Evolutionary conservation across 2,329 filamentous ascomycete genomes (phyloP).

Genomic region (Trichoderma koningii): DNA sequence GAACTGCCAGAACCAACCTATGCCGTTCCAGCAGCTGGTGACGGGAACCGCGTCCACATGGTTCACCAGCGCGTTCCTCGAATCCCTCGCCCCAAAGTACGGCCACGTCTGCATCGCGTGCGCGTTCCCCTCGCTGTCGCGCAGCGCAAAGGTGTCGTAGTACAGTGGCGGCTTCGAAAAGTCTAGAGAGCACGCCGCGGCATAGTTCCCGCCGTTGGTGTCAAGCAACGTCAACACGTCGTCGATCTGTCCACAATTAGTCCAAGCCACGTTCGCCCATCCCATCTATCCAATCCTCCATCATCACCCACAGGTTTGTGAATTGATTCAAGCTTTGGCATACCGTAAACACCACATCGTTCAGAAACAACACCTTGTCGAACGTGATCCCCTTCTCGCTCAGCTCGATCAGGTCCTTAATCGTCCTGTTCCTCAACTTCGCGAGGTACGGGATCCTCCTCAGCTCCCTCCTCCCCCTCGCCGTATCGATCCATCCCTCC

Average conservation of each 20-base stretch:
- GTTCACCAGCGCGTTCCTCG: slow-evolving; percentile 55
- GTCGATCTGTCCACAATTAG: slow-evolving; percentile 44
- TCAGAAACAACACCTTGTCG: slow-evolving; percentile 63
- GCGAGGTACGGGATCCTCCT: slow-evolving; percentile 71
- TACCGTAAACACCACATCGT: slow-evolving; percentile 64
- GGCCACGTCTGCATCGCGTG: slow-evolving; percentile 60
- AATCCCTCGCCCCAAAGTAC: slow-evolving; percentile 55
- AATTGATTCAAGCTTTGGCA: neutral
- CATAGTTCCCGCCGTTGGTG: slow-evolving; percentile 61
- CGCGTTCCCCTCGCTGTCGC: slow-evolving; percentile 54
- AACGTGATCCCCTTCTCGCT: slow-evolving; percentile 52
- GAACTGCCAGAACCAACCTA: slow-evolving; percentile 36
- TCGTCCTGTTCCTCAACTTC: slow-evolving; percentile 62
- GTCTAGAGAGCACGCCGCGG: slow-evolving; percentile 63
- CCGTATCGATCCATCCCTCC: slow-evolving; percentile 66
- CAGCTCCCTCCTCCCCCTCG: slow-evolving; percentile 55
- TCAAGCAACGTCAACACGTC: slow-evolving; percentile 58
- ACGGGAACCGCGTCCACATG: slow-evolving; percentile 51
- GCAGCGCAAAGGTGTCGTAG: slow-evolving; percentile 65
- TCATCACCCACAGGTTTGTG: too few relatives aligned
- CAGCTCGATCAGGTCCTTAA: slow-evolving; percentile 59
- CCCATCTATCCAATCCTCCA: neutral
- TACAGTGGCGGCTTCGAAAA: slow-evolving; percentile 56
- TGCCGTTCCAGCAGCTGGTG: slow-evolving; percentile 50
- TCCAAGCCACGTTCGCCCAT: neutral